Evolutionary conservation across 2,329 filamentous ascomycete species (phyloP).

Genomic region (Plectosphaerella plurivora): DNA sequence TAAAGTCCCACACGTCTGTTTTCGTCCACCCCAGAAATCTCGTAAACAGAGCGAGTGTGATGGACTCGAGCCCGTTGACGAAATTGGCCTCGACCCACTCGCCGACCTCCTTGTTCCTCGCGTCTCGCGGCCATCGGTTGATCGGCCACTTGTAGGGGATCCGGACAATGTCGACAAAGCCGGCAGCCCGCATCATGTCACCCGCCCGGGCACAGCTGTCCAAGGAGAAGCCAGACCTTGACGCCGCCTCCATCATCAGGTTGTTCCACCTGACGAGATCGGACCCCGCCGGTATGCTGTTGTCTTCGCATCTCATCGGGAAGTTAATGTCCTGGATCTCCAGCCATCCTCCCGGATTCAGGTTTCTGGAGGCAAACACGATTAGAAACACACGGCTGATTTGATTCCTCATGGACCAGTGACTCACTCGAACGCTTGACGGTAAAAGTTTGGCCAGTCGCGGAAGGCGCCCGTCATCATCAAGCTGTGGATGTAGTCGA

Average conservation of each 20-base stretch:
- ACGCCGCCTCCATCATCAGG: slow-evolving; percentile 22
- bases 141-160: slow-evolving; percentile 19
- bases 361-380: slow-evolving; percentile 6
- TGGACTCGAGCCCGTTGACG: slow-evolving; percentile 15
- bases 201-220: slow-evolving; percentile 20
- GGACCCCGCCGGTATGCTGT: slow-evolving; percentile 16
- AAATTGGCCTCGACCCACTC: slow-evolving; percentile 16
- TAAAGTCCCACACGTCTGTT: slow-evolving; percentile 18
- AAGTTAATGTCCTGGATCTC: slow-evolving; percentile 33
- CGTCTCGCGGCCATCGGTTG: slow-evolving; percentile 21
- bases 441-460: slow-evolving; percentile 20
- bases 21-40: slow-evolving; percentile 18
- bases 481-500: slow-evolving; percentile 29
- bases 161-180: slow-evolving; percentile 19
- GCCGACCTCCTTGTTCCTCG: slow-evolving; percentile 18
- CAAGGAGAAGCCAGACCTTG: slow-evolving; percentile 18
- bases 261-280: slow-evolving; percentile 20
- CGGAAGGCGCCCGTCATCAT: slow-evolving; percentile 23
- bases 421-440: slow-evolving; percentile 14
- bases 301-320: slow-evolving; percentile 23
- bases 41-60: slow-evolving; percentile 20
- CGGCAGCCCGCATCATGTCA: slow-evolving; percentile 17
- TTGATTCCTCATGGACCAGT: background rate
- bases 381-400: background rate
- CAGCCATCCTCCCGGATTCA: slow-evolving; percentile 30